Percentiles rank a stretch among this genome's conserved stretches.
Conservation (phyloP, 495 filamentous ascomycete genomes). For the Tuber umbilicatum region DNA sequence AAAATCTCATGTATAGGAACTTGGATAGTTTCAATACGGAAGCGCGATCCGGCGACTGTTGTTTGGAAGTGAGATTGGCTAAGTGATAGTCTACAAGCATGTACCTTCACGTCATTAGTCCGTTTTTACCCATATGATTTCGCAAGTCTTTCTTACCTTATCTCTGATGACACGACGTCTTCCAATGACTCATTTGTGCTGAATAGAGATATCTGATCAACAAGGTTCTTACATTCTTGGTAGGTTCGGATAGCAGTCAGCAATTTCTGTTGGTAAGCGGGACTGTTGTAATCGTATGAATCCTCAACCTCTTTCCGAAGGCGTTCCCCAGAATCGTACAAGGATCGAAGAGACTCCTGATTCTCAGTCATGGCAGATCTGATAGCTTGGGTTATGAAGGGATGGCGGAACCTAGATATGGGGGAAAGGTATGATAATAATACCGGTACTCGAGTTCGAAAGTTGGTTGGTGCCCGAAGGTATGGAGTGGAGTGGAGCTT, state of each 20-base stretch:
- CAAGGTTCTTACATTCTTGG: constrained; percentile 62
- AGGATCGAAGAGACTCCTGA: constrained; percentile 23
- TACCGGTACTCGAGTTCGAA: too few relatives aligned
- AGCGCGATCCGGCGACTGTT: constrained; percentile 56
- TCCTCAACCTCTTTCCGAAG: constrained; percentile 29
- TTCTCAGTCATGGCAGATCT: constrained; percentile 23
- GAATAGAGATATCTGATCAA: constrained; percentile 69
- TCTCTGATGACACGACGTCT: constrained; percentile 73
- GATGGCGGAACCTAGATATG: background rate
- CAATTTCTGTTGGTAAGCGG: constrained; percentile 63
- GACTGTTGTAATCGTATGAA: constrained; percentile 51
- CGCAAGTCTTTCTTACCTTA: constrained; percentile 58
- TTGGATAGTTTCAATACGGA: constrained; percentile 56
- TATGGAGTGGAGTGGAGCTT: background rate
- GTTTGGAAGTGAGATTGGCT: constrained; percentile 59
- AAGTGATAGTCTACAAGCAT: constrained; percentile 61
- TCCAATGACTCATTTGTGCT: constrained; percentile 85
- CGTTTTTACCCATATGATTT: background rate
- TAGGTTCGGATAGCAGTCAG: constrained; percentile 60
- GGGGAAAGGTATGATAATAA: too few relatives aligned
- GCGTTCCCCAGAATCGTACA: constrained; percentile 25
- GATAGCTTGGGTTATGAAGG: background rate
- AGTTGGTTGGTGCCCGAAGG: background rate
- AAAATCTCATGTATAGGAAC: constrained; percentile 65
- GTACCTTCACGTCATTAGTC: constrained; percentile 48